Conservation (phyloP, 2,329 filamentous ascomycete species). For the Nothophoma quercina region DNA sequence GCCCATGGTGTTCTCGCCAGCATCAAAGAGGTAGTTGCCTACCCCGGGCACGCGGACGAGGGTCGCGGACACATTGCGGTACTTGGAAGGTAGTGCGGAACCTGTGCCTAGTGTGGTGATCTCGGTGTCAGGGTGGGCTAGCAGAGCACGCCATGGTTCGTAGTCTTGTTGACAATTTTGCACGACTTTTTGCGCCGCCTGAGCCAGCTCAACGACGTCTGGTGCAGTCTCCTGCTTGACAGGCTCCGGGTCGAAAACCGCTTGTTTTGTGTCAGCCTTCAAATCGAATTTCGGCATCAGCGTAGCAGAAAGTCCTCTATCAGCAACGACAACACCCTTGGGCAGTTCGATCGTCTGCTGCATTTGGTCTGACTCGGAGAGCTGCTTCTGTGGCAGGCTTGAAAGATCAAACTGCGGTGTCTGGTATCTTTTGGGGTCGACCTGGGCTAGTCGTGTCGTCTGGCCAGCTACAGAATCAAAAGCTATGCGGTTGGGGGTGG, state of each 20-base stretch:
- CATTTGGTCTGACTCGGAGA: neutral
- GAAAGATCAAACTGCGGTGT: conserved; percentile 72
- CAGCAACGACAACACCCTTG: conserved; percentile 38
- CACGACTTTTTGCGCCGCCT: conserved; percentile 49
- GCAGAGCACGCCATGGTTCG: conserved; percentile 65
- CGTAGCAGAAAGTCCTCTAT: conserved; percentile 53
- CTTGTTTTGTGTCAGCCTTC: conserved; percentile 31
- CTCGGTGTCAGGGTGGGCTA: conserved; percentile 79
- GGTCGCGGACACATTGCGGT: conserved; percentile 92
- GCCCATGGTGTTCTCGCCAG: conserved; percentile 89
- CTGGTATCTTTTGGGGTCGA: conserved; percentile 78
- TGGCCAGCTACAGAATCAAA: conserved; percentile 72
- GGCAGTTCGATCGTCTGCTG: conserved; percentile 37
- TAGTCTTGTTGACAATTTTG: conserved; percentile 55
- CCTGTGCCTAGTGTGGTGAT: conserved; percentile 90
- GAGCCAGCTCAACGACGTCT: conserved; percentile 63
- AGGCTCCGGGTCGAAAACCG: conserved; percentile 56
- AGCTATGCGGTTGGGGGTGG: conserved; percentile 76
- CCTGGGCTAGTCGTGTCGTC: conserved; percentile 71
- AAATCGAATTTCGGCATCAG: conserved; percentile 56
- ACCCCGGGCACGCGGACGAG: conserved; percentile 82
- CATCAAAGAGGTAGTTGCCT: conserved; percentile 91
- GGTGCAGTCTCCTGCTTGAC: conserved; percentile 53
- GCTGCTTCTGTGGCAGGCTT: conserved; percentile 41
- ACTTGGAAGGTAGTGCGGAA: conserved; percentile 87